A percentile compares a stretch with the other conserved stretches of the same genome.
These are phyloP conservation scores for Cymbopogon citratus DNA, from an alignment of 176 grass and related monocot species.

Conservation along the genomic window DNA sequence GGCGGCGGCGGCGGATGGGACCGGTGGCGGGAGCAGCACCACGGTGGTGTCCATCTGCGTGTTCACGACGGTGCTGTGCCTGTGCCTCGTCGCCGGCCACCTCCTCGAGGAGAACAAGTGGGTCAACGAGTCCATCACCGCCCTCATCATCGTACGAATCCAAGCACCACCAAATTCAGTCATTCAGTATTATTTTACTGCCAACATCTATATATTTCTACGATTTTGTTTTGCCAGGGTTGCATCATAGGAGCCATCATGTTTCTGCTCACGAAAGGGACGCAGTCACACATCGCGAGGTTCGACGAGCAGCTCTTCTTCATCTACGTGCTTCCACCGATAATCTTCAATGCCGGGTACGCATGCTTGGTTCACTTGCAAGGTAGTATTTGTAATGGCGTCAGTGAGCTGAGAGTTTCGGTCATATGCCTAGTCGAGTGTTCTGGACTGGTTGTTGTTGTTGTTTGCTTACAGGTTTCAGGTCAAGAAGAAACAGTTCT, in stretches of 20 bases:
- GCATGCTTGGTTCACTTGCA: not conserved
- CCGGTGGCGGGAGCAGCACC: conserved; percentile 14
- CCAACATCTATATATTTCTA: not conserved
- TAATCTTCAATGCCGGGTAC: conserved; percentile 93
- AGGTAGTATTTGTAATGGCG: not conserved
- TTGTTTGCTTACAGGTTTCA: conserved; percentile 51
- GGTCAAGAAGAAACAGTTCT: conserved; percentile 98
- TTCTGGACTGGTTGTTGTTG: not conserved
- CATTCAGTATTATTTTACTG: not conserved
- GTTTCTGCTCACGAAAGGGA: conserved; percentile 57
- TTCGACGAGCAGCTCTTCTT: conserved; percentile 95
- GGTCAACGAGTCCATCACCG: conserved; percentile 77
- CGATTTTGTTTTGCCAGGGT: conserved; percentile 31
- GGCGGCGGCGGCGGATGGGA: not conserved
- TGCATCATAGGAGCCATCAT: conserved; percentile 59
- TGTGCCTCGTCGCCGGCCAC: conserved; percentile 68
- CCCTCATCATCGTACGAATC: conserved; percentile 53
- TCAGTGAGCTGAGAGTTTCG: not conserved
- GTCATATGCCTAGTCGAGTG: not conserved
- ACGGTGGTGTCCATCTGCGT: conserved; percentile 73
- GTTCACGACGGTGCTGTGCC: conserved; percentile 64
- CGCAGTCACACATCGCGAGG: conserved; percentile 63
- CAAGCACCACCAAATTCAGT: not conserved
- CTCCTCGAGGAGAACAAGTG: conserved; percentile 75
- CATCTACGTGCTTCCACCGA: conserved; percentile 80